Conservation (phyloP, 805 yeast genomes). For the Yamadazyma tumulicola region DNA sequence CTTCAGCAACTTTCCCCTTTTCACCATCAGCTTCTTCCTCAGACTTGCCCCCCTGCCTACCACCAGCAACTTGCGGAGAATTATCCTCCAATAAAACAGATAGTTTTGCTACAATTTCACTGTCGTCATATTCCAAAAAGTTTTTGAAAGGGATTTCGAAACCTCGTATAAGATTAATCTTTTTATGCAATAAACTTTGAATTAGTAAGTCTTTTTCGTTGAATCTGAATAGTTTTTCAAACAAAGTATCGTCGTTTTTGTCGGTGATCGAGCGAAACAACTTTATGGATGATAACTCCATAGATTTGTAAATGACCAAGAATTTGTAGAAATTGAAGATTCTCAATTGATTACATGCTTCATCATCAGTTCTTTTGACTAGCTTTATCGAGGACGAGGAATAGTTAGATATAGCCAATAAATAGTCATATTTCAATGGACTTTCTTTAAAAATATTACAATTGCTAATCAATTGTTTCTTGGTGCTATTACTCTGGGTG, state of each 20-base stretch:
- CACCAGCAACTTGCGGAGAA: too few species aligned
- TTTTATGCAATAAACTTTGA: conserved; percentile 35
- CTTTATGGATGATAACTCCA: conserved; percentile 31
- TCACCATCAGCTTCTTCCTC: neutral
- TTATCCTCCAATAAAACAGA: neutral
- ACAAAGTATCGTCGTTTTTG: conserved; percentile 28
- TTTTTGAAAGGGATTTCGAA: conserved; percentile 25
- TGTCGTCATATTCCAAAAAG: conserved; percentile 23
- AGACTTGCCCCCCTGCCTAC: too few species aligned
- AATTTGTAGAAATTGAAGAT: conserved; percentile 41
- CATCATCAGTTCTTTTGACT: conserved; percentile 32
- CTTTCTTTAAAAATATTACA: conserved; percentile 26
- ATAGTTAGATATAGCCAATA: conserved; percentile 40
- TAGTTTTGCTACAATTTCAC: conserved; percentile 10
- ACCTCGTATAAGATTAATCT: conserved; percentile 23
- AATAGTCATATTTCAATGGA: conserved; percentile 34
- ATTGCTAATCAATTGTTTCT: conserved; percentile 33
- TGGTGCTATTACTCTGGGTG: conserved; percentile 36
- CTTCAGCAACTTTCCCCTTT: too few species aligned
- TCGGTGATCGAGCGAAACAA: conserved; percentile 24
- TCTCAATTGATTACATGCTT: conserved; percentile 36
- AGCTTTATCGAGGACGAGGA: conserved; percentile 33
- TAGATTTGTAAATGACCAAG: conserved; percentile 26
- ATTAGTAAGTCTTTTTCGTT: conserved; percentile 35
- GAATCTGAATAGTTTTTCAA: conserved; percentile 38